A percentile compares a stretch with the other conserved stretches of the same genome.
Conservation (phyloP, 352 stramenopile species). For the Globisporangium barbulae region DNA sequence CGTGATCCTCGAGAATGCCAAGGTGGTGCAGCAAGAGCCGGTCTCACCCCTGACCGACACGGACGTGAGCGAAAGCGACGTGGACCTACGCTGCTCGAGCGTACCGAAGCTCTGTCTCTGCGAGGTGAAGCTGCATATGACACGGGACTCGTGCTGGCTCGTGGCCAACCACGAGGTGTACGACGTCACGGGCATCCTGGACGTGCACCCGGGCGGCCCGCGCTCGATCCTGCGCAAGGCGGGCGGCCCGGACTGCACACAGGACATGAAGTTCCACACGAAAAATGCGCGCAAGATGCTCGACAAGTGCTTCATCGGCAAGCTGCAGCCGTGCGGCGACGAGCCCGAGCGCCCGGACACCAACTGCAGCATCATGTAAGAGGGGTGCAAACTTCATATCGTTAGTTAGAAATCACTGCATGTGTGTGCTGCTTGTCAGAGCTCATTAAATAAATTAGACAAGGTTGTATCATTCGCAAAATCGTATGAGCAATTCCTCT, state of each 20-base stretch:
- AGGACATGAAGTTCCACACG: slow-evolving; percentile 84
- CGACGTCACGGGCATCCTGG: slow-evolving; percentile 79
- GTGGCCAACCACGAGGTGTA: slow-evolving; percentile 88
- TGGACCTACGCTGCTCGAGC: slow-evolving; percentile 44
- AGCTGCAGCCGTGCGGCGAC: slow-evolving; percentile 61
- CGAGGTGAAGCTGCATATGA: slow-evolving; percentile 84
- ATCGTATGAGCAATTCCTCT: no score
- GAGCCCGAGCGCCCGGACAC: slow-evolving; percentile 25
- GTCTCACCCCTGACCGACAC: slow-evolving; percentile 17
- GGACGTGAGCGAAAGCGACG: slow-evolving; percentile 21
- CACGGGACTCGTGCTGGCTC: slow-evolving; percentile 93
- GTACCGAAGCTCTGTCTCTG: slow-evolving; percentile 74
- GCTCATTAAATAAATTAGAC: no score
- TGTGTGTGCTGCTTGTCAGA: not conserved
- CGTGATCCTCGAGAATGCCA: slow-evolving; percentile 22
- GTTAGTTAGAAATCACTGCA: not conserved
- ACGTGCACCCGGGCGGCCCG: slow-evolving; percentile 69
- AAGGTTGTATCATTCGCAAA: no score
- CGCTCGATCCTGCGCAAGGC: slow-evolving; percentile 81
- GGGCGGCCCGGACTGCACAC: slow-evolving; percentile 62
- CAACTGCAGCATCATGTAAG: slow-evolving; percentile 78
- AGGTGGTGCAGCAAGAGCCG: slow-evolving; percentile 5
- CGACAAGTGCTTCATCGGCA: slow-evolving; percentile 81
- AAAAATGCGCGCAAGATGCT: slow-evolving; percentile 72
- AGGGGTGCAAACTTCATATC: not conserved